Evolutionary conservation across 768 basidiomycete species (phyloP).

Genomic region (Leccinum disarticulatum): DNA sequence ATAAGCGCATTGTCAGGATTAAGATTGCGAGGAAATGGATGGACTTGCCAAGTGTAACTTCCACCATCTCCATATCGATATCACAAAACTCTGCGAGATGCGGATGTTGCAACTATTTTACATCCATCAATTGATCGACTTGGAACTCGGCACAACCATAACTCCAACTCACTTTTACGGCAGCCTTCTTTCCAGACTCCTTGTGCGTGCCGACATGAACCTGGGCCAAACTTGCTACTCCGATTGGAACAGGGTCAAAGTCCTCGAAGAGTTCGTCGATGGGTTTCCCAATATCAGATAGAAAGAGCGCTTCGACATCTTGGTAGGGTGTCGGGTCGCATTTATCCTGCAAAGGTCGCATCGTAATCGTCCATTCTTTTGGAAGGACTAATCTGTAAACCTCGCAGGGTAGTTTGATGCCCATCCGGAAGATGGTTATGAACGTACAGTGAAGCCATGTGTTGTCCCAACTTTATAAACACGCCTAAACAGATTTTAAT

Average conservation of each 20-base stretch:
- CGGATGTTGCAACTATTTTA: slow-evolving; percentile 78
- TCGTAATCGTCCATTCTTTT: slow-evolving; percentile 58
- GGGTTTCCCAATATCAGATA: slow-evolving; percentile 71
- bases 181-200: slow-evolving; percentile 71
- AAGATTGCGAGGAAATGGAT: neutral
- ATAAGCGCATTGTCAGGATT: neutral
- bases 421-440: slow-evolving; percentile 14
- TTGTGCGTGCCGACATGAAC: slow-evolving; percentile 83
- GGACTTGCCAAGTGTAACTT: slow-evolving; percentile 60
- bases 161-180: slow-evolving; percentile 66
- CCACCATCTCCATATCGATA: slow-evolving; percentile 87
- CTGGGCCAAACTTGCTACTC: slow-evolving; percentile 94
- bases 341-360: slow-evolving; percentile 79
- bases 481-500: slow-evolving; percentile 46
- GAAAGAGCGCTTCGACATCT: slow-evolving; percentile 73
- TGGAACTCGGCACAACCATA: neutral
- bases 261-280: slow-evolving; percentile 78
- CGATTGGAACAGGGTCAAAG: slow-evolving; percentile 86
- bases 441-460: slow-evolving; percentile 68
- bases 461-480: slow-evolving; percentile 90
- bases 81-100: slow-evolving; percentile 89
- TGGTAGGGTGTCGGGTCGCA: slow-evolving; percentile 87
- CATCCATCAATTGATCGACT: slow-evolving; percentile 7
- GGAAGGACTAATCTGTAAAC: slow-evolving; percentile 51
- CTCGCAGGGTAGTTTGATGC: slow-evolving; percentile 11